Evolutionary conservation across 352 stramenopile genomes (phyloP).

Genomic region (Globisporangium perplexum): DNA sequence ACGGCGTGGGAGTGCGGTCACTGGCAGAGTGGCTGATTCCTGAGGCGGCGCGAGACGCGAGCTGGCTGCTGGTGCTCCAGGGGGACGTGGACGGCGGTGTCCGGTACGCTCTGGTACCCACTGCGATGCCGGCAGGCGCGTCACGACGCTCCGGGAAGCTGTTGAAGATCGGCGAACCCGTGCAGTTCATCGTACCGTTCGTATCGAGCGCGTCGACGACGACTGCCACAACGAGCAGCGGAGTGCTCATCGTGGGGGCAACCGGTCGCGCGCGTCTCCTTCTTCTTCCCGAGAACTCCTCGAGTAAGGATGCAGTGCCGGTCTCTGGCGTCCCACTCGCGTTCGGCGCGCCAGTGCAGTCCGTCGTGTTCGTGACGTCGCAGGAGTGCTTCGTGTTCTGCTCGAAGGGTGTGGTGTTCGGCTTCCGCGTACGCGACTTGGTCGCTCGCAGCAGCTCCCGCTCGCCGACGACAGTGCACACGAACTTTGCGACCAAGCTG

Average conservation of each 20-base stretch:
- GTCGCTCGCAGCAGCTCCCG: not conserved
- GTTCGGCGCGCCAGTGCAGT: constrained; percentile 27
- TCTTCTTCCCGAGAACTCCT: not conserved
- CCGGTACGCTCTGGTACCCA: constrained; percentile 21
- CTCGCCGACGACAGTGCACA: not conserved
- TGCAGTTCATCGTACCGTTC: constrained; percentile 17
- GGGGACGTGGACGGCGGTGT: constrained; percentile 51
- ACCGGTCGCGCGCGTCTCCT: constrained; percentile 1
- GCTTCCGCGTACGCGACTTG: constrained; percentile 14
- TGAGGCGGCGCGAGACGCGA: not conserved
- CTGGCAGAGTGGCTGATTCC: constrained; percentile 27
- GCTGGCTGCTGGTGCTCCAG: constrained; percentile 34
- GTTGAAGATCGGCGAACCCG: constrained; percentile 6
- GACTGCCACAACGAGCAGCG: not conserved
- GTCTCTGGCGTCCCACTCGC: constrained; percentile 13
- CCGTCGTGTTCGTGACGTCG: constrained; percentile 24
- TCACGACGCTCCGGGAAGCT: constrained; percentile 2
- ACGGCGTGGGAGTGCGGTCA: constrained; percentile 1
- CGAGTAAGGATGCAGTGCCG: not conserved
- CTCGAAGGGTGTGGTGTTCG: constrained; percentile 18
- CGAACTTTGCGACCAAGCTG: constrained; percentile 19
- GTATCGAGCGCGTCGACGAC: not conserved
- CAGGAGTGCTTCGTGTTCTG: constrained; percentile 31
- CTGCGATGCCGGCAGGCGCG: not conserved
- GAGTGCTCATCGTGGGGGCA: constrained; percentile 8